Evolutionary conservation across 306 rosid species (phyloP).

Genomic region (Sophora flavescens): DNA sequence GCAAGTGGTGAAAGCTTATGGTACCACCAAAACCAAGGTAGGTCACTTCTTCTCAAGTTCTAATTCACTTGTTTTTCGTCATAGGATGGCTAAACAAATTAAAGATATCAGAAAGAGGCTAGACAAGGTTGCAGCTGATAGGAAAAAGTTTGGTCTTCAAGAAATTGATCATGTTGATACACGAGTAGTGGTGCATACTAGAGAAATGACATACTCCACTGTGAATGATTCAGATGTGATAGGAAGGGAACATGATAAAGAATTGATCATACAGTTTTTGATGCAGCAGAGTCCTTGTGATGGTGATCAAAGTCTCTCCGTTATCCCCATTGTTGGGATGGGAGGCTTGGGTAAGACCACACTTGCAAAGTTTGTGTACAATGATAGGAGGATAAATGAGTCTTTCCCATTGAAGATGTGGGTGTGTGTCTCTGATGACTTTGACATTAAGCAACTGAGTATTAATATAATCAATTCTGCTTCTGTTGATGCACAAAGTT

Average conservation of each 20-base stretch:
- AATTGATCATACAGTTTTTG: background rate
- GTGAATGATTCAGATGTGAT: background rate
- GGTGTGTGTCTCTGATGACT: background rate
- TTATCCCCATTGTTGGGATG: conserved; percentile 19
- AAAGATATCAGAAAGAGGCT: background rate
- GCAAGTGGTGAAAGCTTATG: conserved; percentile 1
- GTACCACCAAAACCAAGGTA: conserved; percentile 38
- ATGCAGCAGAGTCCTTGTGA: background rate
- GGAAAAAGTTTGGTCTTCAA: background rate
- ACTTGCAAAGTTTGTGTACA: background rate
- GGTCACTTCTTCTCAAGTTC: background rate
- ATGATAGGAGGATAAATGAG: background rate
- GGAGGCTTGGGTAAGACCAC: background rate
- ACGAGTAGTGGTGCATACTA: too few species aligned
- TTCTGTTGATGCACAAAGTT: too few species aligned
- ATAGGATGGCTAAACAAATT: background rate
- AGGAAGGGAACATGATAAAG: background rate
- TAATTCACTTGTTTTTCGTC: background rate
- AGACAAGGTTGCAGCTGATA: too few species aligned
- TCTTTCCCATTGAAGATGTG: background rate
- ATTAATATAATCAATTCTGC: background rate
- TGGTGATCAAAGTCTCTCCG: background rate
- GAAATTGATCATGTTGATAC: too few species aligned
- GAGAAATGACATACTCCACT: too few species aligned
- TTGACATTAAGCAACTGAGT: too few species aligned